These are phyloP conservation scores for Lanmaoa rubissima DNA, from an alignment of 768 basidiomycete genomes.

Conservation along the genomic window DNA sequence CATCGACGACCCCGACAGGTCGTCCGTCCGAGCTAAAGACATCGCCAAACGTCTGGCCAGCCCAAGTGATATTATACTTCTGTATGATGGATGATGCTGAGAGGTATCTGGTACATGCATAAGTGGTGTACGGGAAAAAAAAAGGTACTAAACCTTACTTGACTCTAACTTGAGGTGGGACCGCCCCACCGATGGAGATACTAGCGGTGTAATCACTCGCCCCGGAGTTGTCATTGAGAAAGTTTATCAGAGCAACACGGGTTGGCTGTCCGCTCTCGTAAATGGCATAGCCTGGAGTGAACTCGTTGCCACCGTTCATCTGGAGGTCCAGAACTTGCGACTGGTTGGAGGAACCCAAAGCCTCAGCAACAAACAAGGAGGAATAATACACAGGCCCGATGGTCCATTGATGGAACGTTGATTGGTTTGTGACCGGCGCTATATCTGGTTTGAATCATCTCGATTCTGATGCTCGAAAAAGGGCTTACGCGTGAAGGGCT, in stretches of 20 bases:
- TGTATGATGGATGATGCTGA: slow-evolving; percentile 53
- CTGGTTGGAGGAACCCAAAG: slow-evolving; percentile 60
- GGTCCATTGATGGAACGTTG: slow-evolving; percentile 64
- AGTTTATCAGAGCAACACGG: slow-evolving; percentile 72
- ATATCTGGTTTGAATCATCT: slow-evolving; percentile 14
- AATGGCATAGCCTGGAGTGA: slow-evolving; percentile 60
- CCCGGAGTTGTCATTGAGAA: slow-evolving; percentile 57
- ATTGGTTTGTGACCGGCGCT: slow-evolving; percentile 55
- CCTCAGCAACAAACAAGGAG: slow-evolving; percentile 66
- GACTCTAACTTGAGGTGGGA: slow-evolving; percentile 49
- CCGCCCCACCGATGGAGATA: slow-evolving; percentile 47
- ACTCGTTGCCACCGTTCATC: slow-evolving; percentile 48
- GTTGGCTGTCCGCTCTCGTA: slow-evolving; percentile 67
- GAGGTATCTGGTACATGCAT: slow-evolving; percentile 46
- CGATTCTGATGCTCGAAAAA: neutral
- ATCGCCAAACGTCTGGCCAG: slow-evolving; percentile 67
- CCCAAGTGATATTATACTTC: slow-evolving; percentile 73
- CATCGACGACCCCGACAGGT: slow-evolving; percentile 49
- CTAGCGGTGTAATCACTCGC: slow-evolving; percentile 51
- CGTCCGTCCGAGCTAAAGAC: slow-evolving; percentile 68
- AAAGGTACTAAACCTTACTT: slow-evolving; percentile 39
- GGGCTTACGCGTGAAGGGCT: slow-evolving; percentile 41
- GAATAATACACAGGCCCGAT: slow-evolving; percentile 75
- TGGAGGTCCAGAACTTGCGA: slow-evolving; percentile 67
- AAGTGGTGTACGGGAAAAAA: neutral